These are phyloP conservation scores for Eucalyptus urophylla DNA, from an alignment of 345 rosid species.

Conservation along the genomic window DNA sequence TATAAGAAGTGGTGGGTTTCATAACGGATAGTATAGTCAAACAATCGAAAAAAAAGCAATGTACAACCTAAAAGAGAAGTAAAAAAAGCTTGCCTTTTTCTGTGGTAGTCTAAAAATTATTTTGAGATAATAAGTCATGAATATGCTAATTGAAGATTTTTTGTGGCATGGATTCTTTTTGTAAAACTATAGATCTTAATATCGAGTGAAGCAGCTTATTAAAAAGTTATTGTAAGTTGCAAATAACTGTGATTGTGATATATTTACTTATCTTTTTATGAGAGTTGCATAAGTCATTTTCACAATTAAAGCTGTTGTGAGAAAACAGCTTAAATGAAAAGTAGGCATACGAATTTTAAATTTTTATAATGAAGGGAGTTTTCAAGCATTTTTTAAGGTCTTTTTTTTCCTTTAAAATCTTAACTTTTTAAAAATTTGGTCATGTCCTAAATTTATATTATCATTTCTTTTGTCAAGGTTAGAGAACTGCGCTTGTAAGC, in stretches of 20 bases:
- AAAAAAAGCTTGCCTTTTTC: too few species aligned
- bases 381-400: not conserved
- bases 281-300: not conserved
- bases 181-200: not conserved
- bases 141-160: accelerated
- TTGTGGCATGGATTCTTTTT: accelerated
- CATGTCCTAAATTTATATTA: accelerated
- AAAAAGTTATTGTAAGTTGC: not conserved
- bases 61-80: not conserved
- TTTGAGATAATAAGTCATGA: not conserved
- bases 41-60: accelerated
- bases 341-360: not conserved
- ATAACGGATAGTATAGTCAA: accelerated
- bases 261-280: not conserved
- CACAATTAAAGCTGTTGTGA: not conserved
- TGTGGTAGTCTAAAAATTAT: not conserved
- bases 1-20: not conserved
- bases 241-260: not conserved
- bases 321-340: not conserved
- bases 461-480: not conserved
- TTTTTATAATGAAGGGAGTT: not conserved
- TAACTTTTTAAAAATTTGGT: not conserved
- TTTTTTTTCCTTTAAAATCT: not conserved
- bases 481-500: not conserved
- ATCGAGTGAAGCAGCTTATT: not conserved